Evolutionary conservation across 2,329 filamentous ascomycete genomes (phyloP), one percentile per base, ranked within the genome.

Genomic region (Furcasterigmium furcatum): DNA sequence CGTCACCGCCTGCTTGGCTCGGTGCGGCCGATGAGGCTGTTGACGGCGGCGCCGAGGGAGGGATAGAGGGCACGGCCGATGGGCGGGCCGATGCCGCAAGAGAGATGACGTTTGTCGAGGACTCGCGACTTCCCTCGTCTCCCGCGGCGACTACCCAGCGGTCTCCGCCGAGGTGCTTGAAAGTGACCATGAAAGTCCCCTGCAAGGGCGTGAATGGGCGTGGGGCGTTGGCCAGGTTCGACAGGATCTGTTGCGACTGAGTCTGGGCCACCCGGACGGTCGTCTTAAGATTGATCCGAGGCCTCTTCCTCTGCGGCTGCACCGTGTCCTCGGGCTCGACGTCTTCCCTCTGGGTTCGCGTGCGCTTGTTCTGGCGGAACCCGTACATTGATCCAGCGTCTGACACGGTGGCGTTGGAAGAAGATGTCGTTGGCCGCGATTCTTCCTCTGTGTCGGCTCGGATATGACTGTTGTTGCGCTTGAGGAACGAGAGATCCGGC

Each of bases 291-390:
- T 49, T 53, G 42, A 52, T 45, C 20, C 48, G 48, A 14, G 48
- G 41, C 30, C 44, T 41, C 53, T 72, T 71, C 58, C 66, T 68
- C 1, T 64, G 56, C 18, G 67, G 69, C 21, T 49, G 55, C 52
- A 61, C 59, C 1, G 61, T 65, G 5, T 69, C 68, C 13, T 63
- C 64, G 2, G 65, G 72, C 38, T 72, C 70, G 9, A 72, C 68
- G 36, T 77, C 69, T 5, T 77, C 70, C 2, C 70, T 67, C 64
- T 77, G 79, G 41, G 74, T 73, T 53, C 76, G 76, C 54, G 76
- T 74, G 9, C 75, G 69, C 58, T 79, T 80, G 22, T 48, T 51
- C 16, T 46, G 48, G 20, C 50, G 50, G 14, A 46, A 38, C 1
- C 46, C 49, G 20, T 52, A 52, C 10, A 48, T 49, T 4, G 50